phyloP scores from a whole-genome alignment of 495 filamentous ascomycete genomes.

The Penicillium verhagenii region DNA sequence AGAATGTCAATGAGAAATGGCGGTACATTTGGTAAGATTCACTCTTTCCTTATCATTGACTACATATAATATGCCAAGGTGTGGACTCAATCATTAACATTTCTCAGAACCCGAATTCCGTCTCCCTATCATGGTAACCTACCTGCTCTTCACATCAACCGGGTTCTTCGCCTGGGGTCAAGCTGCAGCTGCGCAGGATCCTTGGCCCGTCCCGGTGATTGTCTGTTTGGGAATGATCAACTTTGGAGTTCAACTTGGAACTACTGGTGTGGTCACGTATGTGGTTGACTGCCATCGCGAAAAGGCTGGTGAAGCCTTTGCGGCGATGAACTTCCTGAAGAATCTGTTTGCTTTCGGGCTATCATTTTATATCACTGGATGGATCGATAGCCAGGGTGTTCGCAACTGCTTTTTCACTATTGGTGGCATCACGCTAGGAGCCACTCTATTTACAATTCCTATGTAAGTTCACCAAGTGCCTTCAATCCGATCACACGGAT shows the following conservation, averaged over 20 bases:
- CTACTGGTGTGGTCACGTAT: constrained; percentile 40
- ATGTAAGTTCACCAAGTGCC: constrained; percentile 24
- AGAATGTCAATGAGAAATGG: constrained; percentile 27
- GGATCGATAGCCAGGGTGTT: constrained; percentile 37
- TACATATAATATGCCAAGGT: neutral
- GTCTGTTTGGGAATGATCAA: constrained; percentile 45
- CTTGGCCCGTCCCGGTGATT: constrained; percentile 41
- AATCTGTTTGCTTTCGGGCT: constrained; percentile 41
- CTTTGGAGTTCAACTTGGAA: constrained; percentile 42
- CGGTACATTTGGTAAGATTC: constrained; percentile 26
- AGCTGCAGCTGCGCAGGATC: constrained; percentile 22
- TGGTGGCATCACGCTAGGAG: constrained; percentile 36
- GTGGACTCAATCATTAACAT: constrained; percentile 22
- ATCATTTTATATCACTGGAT: constrained; percentile 37
- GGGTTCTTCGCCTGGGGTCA: constrained; percentile 48
- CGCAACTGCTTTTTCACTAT: constrained; percentile 40
- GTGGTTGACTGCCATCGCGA: constrained; percentile 43
- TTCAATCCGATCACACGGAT: too few species aligned
- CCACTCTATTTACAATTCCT: constrained; percentile 37
- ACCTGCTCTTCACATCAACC: constrained; percentile 39
- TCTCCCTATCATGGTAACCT: constrained; percentile 41
- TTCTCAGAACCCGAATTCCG: constrained; percentile 45
- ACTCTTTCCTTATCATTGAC: neutral
- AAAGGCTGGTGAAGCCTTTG: constrained; percentile 43
- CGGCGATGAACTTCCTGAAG: constrained; percentile 42